Evolutionary conservation across 192 early-diverging fungal genomes (phyloP), one percentile per base, ranked within the genome.

Genomic region (Entomortierella chlamydospora): DNA sequence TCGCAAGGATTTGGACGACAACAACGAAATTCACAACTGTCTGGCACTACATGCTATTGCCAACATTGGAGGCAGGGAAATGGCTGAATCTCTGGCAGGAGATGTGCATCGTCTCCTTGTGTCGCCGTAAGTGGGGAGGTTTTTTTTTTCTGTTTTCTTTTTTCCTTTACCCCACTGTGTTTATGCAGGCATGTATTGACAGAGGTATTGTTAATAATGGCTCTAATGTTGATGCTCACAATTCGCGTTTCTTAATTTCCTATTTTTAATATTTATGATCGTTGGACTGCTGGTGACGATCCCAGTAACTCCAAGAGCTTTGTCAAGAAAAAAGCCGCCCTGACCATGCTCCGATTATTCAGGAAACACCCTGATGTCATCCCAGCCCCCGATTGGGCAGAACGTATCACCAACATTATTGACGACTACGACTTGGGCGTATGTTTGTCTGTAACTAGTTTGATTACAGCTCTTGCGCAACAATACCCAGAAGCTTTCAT

Each of bases 321-420:
- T 89, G 91, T 97, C 47, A 94, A 94, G 60, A 99, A 99, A 83
- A 99, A 99, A 87, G 96, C 97, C 0, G 96, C 97, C 18, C 81
- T 99, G 60, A 97, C 95, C 54, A 76, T 99, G 60, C 79, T 99
- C 57, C 90, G 94, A 11, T 82, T 99, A 57, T 92, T 93, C 84
- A 86, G 98, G 34, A 94, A 95, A 81, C 91, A 93, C 68, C 95
- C 96, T 7, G 96, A 98, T 30, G 86, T 95, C 8, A 90, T 99
- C 51, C 90, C 93, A 41, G 95, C 90, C 3, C 86, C 88, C 29
- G 91, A 96, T 60, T 98, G 97, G 97, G 94, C 94, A 0, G 90
- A 88, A 8, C 87, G 92, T 41, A 87, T 99, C 39, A 81, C 97
- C 18, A 83, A 84, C 42, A 86, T 95, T 54, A 87, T 99, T 87